phyloP scores from a whole-genome alignment of 2,329 filamentous ascomycete genomes.

The Sclerotinia glacialis region DNA sequence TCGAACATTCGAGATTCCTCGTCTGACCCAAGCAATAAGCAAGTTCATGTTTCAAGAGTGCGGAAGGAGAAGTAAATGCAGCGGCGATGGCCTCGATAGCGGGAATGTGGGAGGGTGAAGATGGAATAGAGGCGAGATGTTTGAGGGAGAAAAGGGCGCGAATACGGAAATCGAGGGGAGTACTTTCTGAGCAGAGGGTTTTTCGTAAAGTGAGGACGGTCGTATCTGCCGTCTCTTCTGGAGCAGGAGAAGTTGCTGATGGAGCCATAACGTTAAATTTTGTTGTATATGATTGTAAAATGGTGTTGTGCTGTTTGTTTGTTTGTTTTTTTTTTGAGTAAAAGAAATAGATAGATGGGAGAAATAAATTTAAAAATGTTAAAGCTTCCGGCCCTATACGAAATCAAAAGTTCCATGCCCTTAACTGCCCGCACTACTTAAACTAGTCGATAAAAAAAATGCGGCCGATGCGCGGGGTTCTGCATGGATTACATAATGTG shows the following conservation, averaged over 20 bases:
- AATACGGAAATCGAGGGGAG: constrained; percentile 84
- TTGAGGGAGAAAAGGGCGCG: constrained; percentile 97
- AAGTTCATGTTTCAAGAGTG: constrained; percentile 90
- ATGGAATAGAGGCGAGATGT: constrained; percentile 72
- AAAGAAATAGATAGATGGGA: background rate
- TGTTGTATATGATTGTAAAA: background rate
- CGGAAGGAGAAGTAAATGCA: constrained; percentile 79
- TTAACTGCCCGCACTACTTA: background rate
- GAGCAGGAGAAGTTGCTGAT: constrained; percentile 36
- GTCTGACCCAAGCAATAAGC: constrained; percentile 97
- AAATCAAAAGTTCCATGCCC: background rate
- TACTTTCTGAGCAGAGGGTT: constrained; percentile 74
- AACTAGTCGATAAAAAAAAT: background rate
- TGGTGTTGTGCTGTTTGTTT: no score
- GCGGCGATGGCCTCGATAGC: constrained; percentile 82
- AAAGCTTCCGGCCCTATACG: background rate
- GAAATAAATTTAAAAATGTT: background rate
- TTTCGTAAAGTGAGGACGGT: constrained; percentile 58
- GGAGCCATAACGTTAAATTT: constrained; percentile 35
- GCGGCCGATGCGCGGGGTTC: constrained; percentile 13
- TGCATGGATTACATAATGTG: constrained; percentile 6
- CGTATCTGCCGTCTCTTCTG: constrained; percentile 31
- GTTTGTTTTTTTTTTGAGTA: no score
- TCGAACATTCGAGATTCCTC: constrained; percentile 69
- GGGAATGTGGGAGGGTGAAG: constrained; percentile 53